These are phyloP conservation scores for Pleurotus salmoneostramineus DNA, from an alignment of 768 basidiomycete genomes.

Conservation along the genomic window DNA sequence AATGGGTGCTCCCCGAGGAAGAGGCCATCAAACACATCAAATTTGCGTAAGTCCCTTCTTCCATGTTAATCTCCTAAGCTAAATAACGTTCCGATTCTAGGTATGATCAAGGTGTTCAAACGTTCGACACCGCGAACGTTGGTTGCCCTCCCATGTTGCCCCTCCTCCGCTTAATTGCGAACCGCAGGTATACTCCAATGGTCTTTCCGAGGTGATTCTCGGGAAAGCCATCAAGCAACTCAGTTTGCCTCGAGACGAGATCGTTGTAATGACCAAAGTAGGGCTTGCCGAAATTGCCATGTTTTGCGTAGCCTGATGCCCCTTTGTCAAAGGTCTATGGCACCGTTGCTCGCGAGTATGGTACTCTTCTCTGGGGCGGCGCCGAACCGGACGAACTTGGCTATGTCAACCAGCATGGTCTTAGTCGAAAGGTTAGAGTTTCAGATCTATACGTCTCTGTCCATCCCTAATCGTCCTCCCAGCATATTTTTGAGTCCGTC, in stretches of 20 bases:
- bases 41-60: constrained; percentile 11
- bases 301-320: too few species aligned
- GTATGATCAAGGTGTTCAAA: constrained; percentile 57
- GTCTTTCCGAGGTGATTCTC: constrained; percentile 58
- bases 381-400: constrained; percentile 31
- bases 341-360: constrained; percentile 22
- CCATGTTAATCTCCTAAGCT: neutral
- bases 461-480: neutral
- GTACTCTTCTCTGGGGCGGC: constrained; percentile 8
- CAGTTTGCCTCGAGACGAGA: constrained; percentile 63
- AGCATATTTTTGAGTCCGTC: constrained; percentile 74
- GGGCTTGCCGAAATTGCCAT: too few species aligned
- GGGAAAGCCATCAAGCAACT: constrained; percentile 69
- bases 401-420: constrained; percentile 51
- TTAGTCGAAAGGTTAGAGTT: constrained; percentile 35
- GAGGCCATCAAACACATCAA: constrained; percentile 53
- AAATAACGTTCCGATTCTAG: constrained; percentile 17
- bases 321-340: too few species aligned
- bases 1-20: constrained; percentile 42
- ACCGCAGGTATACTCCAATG: constrained; percentile 57
- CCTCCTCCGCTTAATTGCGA: neutral
- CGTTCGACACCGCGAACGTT: constrained; percentile 56
- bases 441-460: neutral
- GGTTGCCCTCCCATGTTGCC: neutral
- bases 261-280: constrained; percentile 80